Evolutionary conservation across 176 grass and related monocot genomes (phyloP).

Genomic region (Chloris gayana): DNA sequence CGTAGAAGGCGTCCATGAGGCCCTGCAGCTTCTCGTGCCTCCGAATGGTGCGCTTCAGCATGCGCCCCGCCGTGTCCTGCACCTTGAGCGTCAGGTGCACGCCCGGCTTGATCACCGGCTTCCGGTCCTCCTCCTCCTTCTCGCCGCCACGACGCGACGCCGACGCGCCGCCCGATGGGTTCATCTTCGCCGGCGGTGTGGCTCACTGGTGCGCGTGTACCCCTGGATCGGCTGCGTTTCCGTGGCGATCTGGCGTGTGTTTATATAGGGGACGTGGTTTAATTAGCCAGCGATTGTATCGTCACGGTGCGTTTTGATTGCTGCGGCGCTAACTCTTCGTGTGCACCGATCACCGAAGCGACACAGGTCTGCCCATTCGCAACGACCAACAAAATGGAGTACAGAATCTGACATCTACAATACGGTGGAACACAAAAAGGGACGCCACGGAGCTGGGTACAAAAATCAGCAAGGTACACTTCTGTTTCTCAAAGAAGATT

Average conservation of each 20-base stretch:
- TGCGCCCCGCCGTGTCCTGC: constrained; percentile 19
- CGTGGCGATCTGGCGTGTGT: background rate
- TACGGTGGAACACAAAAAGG: no score
- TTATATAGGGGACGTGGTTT: background rate
- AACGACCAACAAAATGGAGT: no score
- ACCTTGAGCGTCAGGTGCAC: constrained; percentile 43
- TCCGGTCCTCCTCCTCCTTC: constrained; percentile 8
- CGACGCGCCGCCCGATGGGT: background rate
- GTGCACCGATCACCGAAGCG: background rate
- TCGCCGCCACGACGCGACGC: background rate
- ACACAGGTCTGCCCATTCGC: background rate
- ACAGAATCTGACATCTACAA: no score
- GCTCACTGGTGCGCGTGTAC: background rate
- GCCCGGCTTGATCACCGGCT: constrained; percentile 44
- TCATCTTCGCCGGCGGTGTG: background rate
- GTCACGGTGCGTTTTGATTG: background rate
- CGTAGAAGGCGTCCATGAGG: constrained; percentile 43
- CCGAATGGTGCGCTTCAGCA: background rate
- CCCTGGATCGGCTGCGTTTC: background rate
- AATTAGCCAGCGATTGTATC: background rate
- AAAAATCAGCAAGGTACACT: no score
- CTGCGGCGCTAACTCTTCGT: background rate
- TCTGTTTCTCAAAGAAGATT: no score
- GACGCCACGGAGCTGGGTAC: no score
- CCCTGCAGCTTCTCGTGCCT: constrained; percentile 21